Base-by-base conservation (phyloP, 805 yeast species). In the Blastobotrys chiropterorum region DNA sequence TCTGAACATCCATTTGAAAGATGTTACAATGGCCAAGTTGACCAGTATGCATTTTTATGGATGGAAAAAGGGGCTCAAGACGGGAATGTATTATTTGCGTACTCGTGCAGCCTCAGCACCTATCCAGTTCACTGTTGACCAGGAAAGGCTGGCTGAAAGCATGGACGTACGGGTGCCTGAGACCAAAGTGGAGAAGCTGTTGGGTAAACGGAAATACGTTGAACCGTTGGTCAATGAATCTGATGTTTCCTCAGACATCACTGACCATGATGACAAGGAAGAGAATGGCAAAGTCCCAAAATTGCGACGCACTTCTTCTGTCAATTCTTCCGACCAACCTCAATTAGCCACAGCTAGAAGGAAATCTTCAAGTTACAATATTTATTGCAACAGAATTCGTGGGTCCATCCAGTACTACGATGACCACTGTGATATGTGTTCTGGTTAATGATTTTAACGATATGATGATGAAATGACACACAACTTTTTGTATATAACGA, bases 11-110 rank as follows among this genome's bases (percentile, higher is more conserved):
- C 92, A 86, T 70, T 74, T 94, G 67, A 79, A 79, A 62, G 83
- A 82, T 58, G 96, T 97, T 52, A 87, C 97, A 2, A 85, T 85
- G 85, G 90, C 95, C 58, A 92, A 92, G 68, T 77, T 92, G 65
- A 92, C 98, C 3, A 81, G 92, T 54, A 92, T 94, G 97, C 98
- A 92, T 68, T 92, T 92, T 75, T 89, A 92, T 66, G 97, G 96
- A 30, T 92, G 99, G 99, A 83, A 84, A 74, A 86, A 83, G 72
- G 98, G 99, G 49, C 79, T 92, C 66, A 92, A 92, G 76, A 92
- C 99, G 2, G 99, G 99, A 62, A 87, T 92, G 87, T 92, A 92
- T 74, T 92, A 92, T 71, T 75, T 92, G 66, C 81, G 98, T 71
- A 90, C 97, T 1, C 95, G 86, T 73, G 96, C 97, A 52, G 98